Evolutionary conservation across 1,284 basidiomycete species (phyloP).

Genomic region (Sporisorium sorghi): DNA sequence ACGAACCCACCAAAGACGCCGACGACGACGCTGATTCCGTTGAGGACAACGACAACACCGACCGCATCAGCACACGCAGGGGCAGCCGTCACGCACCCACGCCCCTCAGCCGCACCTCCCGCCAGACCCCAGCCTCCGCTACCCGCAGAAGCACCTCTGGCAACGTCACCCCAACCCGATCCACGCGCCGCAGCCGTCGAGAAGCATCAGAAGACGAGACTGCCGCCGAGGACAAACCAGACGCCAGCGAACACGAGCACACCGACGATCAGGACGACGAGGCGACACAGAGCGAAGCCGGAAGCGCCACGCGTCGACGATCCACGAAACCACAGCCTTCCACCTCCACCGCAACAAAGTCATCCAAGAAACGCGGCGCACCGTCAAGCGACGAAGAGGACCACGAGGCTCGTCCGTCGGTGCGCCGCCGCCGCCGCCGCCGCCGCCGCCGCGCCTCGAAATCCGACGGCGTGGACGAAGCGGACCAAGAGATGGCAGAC

Average conservation of each 20-base stretch:
- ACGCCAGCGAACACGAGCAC: conserved; percentile 24
- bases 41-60: conserved; percentile 56
- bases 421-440: conserved; percentile 42
- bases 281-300: conserved; percentile 36
- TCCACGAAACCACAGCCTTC: conserved; percentile 16
- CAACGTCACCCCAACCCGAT: conserved; percentile 37
- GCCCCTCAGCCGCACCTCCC: conserved; percentile 10
- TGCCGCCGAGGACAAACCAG: conserved; percentile 20
- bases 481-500: conserved; percentile 44
- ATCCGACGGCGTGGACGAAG: conserved; percentile 28
- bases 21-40: conserved; percentile 33
- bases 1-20: conserved; percentile 10
- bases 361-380: conserved; percentile 34
- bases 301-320: conserved; percentile 25
- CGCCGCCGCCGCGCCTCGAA: conserved; percentile 46
- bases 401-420: conserved; percentile 30
- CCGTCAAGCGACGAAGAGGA: conserved; percentile 45
- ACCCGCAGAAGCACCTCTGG: conserved; percentile 37
- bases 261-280: conserved; percentile 21
- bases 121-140: conserved; percentile 3
- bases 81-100: conserved; percentile 39
- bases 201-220: conserved; percentile 33
- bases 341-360: conserved; percentile 6
- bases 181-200: conserved; percentile 39
- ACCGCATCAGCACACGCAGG: conserved; percentile 35